phyloP scores from a whole-genome alignment of 495 filamentous ascomycete genomes.

The Pseudoneurospora amorphoporcata region DNA sequence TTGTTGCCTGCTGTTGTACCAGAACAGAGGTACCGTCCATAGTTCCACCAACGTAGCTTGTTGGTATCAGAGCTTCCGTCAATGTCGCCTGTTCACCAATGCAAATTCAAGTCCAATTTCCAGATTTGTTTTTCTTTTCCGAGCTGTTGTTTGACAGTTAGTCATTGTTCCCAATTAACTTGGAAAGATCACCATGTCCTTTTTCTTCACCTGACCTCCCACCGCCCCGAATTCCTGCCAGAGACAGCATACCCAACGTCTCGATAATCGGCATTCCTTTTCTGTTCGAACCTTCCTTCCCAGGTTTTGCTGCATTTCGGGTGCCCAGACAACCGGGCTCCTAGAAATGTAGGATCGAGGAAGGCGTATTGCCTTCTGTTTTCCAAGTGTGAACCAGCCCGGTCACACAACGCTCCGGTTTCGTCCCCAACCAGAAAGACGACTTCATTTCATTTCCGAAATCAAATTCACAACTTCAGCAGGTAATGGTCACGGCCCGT shows the following conservation, averaged over 20 bases:
- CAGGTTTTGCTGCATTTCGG: not conserved
- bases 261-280: not conserved
- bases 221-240: not conserved
- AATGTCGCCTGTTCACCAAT: not conserved
- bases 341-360: not conserved
- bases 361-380: not conserved
- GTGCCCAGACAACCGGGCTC: not conserved
- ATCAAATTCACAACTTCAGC: not conserved
- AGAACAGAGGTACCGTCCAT: not conserved
- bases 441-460: not conserved
- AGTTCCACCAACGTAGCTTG: not conserved
- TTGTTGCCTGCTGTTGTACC: not conserved
- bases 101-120: not conserved
- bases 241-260: not conserved
- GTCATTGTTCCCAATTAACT: not conserved
- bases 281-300: not conserved
- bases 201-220: not conserved
- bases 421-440: not conserved
- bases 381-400: not conserved
- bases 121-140: not conserved
- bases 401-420: not conserved
- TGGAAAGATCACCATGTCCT: not conserved
- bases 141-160: not conserved
- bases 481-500: not conserved
- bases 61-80: not conserved